phyloP scores from a whole-genome alignment of 805 yeast species.

The Myxozyma mucilagina region DNA sequence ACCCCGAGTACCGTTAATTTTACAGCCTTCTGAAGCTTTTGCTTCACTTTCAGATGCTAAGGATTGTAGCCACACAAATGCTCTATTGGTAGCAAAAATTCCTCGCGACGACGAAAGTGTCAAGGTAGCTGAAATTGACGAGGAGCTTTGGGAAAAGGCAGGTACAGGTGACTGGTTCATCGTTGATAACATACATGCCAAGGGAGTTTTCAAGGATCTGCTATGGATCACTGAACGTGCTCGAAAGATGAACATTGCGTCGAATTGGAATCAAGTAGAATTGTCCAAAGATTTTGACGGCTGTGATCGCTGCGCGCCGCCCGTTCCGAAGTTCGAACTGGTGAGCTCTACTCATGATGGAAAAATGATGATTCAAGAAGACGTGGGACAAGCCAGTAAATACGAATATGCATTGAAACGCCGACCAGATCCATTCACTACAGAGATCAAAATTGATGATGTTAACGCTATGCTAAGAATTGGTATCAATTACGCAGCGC shows the following conservation, averaged over 20 bases:
- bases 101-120: constrained; percentile 11
- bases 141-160: constrained; percentile 16
- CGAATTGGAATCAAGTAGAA: not conserved
- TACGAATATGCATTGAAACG: constrained; percentile 11
- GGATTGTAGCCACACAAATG: constrained; percentile 2
- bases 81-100: not conserved
- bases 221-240: constrained; percentile 17
- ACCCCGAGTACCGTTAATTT: not conserved
- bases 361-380: constrained; percentile 3
- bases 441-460: constrained; percentile 1
- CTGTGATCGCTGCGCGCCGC: constrained; percentile 13
- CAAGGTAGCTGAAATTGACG: constrained; percentile 8
- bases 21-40: not conserved
- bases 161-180: constrained; percentile 9
- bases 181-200: constrained; percentile 5
- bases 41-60: not conserved
- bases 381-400: constrained; percentile 10
- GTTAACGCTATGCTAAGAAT: constrained; percentile 9
- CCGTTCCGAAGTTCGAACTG: not conserved
- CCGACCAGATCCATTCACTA: constrained; percentile 11
- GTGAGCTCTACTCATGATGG: constrained; percentile 1
- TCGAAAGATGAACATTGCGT: not conserved
- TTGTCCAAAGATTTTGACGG: not conserved
- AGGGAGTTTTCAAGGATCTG: constrained; percentile 8
- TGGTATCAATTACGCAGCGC: constrained; percentile 8